These are phyloP conservation scores for Coemansia sp. DNA, from an alignment of 192 early-diverging fungal genomes.

Conservation along the genomic window DNA sequence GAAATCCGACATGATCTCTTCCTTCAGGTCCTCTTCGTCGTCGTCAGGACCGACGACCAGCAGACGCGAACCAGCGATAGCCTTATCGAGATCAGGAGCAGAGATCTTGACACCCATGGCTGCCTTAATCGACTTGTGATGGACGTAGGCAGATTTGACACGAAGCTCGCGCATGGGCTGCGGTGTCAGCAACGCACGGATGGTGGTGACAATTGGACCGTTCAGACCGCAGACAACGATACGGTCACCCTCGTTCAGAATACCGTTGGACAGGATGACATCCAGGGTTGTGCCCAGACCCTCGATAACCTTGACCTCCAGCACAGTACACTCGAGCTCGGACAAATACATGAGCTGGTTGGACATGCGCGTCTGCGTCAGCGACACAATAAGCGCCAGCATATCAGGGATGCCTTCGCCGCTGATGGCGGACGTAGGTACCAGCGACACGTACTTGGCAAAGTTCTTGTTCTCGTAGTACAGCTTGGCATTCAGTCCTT, in stretches of 20 bases:
- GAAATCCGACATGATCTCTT: conserved; percentile 94
- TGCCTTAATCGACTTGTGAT: conserved; percentile 96
- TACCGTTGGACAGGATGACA: conserved; percentile 93
- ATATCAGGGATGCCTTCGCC: conserved; percentile 99
- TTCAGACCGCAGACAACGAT: conserved; percentile 93
- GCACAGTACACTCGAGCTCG: conserved; percentile 94
- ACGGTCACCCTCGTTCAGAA: conserved; percentile 91
- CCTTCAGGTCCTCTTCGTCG: conserved; percentile 93
- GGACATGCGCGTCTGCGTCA: conserved; percentile 96
- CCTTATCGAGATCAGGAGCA: conserved; percentile 92
- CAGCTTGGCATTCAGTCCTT: conserved; percentile 89
- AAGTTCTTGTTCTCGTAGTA: conserved; percentile 97
- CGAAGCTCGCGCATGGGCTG: conserved; percentile 97
- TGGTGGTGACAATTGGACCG: conserved; percentile 90
- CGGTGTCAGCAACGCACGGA: conserved; percentile 97
- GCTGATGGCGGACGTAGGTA: conserved; percentile 96
- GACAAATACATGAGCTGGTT: conserved; percentile 94
- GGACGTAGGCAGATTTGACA: conserved; percentile 93
- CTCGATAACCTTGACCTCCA: conserved; percentile 99
- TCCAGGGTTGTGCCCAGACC: conserved; percentile 98
- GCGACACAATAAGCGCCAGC: conserved; percentile 84
- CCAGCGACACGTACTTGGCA: conserved; percentile 92
- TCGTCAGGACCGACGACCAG: conserved; percentile 92
- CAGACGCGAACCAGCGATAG: conserved; percentile 95
- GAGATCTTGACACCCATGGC: conserved; percentile 95